These are phyloP conservation scores for Naganishia liquefaciens DNA, from an alignment of 1,284 basidiomycete genomes.

Conservation along the genomic window DNA sequence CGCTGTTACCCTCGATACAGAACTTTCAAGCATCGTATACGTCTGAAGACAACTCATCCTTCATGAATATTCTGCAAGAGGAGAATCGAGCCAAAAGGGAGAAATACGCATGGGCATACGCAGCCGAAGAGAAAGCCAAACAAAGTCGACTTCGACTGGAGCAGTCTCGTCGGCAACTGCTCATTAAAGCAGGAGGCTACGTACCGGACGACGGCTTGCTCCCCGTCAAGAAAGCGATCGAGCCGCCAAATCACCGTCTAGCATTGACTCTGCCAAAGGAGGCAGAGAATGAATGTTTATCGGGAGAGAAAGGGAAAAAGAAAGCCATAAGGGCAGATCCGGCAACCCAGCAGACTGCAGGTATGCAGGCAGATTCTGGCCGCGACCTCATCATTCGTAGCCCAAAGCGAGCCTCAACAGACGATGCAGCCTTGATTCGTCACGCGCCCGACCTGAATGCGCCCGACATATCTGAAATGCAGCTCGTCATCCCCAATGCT, in stretches of 20 bases:
- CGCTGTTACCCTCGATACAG: conserved; percentile 63
- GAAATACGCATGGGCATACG: conserved; percentile 88
- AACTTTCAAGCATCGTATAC: conserved; percentile 86
- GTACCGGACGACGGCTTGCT: conserved; percentile 45
- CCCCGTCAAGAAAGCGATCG: conserved; percentile 36
- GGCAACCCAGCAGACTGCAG: neutral
- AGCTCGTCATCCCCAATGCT: conserved; percentile 32
- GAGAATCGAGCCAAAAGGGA: conserved; percentile 74
- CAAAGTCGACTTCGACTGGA: conserved; percentile 46
- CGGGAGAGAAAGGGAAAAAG: conserved; percentile 21
- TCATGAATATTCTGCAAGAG: conserved; percentile 81
- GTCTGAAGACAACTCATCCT: conserved; percentile 92
- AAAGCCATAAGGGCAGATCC: conserved; percentile 1
- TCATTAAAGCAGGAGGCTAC: conserved; percentile 50
- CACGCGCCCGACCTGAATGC: conserved; percentile 25
- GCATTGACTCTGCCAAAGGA: conserved; percentile 43
- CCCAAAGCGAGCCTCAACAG: neutral
- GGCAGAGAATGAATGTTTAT: neutral
- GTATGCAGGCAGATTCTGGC: neutral
- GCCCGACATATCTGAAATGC: conserved; percentile 21
- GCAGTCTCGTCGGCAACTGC: conserved; percentile 50
- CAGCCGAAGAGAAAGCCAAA: conserved; percentile 77
- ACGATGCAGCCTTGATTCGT: conserved; percentile 1
- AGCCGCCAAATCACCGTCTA: conserved; percentile 31
- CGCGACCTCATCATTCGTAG: neutral